Percentiles rank a stretch among this genome's conserved stretches.
These are phyloP conservation scores for Alternaria sp. DNA, from an alignment of 2,329 filamentous ascomycete genomes.

Conservation along the genomic window DNA sequence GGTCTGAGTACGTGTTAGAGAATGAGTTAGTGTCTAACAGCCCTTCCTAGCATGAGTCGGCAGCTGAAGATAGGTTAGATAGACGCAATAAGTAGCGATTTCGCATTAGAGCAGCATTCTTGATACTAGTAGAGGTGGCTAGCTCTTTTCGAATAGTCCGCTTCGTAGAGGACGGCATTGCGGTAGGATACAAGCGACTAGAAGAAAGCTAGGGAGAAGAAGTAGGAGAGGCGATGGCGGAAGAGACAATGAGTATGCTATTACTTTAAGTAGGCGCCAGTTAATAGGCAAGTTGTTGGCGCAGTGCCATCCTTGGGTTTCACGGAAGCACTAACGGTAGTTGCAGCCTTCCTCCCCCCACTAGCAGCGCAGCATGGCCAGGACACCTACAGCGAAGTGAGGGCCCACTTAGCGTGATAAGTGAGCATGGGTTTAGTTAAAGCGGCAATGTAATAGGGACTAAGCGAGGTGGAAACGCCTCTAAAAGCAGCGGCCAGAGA, in stretches of 20 bases:
- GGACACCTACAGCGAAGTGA: constrained; percentile 8
- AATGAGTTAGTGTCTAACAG: constrained; percentile 14
- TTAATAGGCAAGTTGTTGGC: constrained; percentile 8
- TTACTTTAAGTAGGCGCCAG: constrained; percentile 20
- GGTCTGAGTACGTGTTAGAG: constrained; percentile 22
- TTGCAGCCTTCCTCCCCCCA: constrained; percentile 6
- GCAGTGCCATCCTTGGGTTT: constrained; percentile 15
- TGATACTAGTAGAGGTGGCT: constrained; percentile 2
- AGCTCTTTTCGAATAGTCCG: constrained; percentile 7
- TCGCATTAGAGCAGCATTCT: constrained; percentile 9
- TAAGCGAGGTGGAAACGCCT: constrained; percentile 12
- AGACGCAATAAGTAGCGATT: constrained; percentile 14
- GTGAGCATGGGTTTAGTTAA: constrained; percentile 14
- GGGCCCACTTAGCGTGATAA: constrained; percentile 4
- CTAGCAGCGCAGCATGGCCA: constrained; percentile 4
- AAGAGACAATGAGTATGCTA: constrained; percentile 15
- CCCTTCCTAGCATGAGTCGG: constrained; percentile 11
- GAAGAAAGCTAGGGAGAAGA: constrained; percentile 3
- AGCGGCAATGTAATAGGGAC: constrained; percentile 11
- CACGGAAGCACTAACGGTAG: constrained; percentile 1
- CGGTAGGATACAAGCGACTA: constrained; percentile 3
- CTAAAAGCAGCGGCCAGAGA: constrained; percentile 9
- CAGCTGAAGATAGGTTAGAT: constrained; percentile 7
- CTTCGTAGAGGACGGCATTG: constrained; percentile 11
- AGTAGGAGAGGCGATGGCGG: constrained; percentile 12